Base-by-base conservation (phyloP, 2,329 filamentous ascomycete species). In the Beauveria sp. region DNA sequence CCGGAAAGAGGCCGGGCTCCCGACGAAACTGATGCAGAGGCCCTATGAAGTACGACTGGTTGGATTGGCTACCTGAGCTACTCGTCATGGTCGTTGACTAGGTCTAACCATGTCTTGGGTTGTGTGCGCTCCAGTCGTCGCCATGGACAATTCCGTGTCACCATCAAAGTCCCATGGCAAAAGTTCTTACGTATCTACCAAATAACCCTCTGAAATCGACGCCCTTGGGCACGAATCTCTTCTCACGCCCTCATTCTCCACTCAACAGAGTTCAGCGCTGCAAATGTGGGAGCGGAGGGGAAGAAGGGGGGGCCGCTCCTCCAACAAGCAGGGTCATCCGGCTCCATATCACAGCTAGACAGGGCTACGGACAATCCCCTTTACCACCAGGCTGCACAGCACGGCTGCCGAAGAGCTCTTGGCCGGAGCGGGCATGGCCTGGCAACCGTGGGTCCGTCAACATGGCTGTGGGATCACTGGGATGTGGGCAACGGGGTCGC, bases 321-420 rank as follows among this genome's bases (percentile, higher is more conserved):
- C 43, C 46, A 58, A 24, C 30, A 46, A 50, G 26, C 44, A 51
- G 44, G 44, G 55, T 20, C 30, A 48, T 20, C 46, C 16, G 37
- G 30, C 47, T 59, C 56, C 56, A 59, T 50, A 43, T 52, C 48
- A 40, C 56, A 59, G 56, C 56, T 59, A 51, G 46, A 59, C 56
- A 59, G 56, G 56, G 56, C 56, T 44, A n/a, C 30, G 46, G 34
- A 4, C 46, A 28, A 48, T 50, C 46, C 18, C 43, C 28, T 26
- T 34, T 46, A 9, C 5, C 28, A 14, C 46, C 34, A 37, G 16
- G 16, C 22, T 56, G 30, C 22, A 20, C 44, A 10, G 24, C 54
- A 28, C 41, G 26, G 26, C 40, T 56, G 24, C 40, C n/a, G 14
- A 22, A 43, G 52, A 18, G 52, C 24, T 20, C 52, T 44, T 41